Evolutionary conservation across 2,329 filamentous ascomycete species (phyloP).

Genomic region (Trichoderma endophyticum): DNA sequence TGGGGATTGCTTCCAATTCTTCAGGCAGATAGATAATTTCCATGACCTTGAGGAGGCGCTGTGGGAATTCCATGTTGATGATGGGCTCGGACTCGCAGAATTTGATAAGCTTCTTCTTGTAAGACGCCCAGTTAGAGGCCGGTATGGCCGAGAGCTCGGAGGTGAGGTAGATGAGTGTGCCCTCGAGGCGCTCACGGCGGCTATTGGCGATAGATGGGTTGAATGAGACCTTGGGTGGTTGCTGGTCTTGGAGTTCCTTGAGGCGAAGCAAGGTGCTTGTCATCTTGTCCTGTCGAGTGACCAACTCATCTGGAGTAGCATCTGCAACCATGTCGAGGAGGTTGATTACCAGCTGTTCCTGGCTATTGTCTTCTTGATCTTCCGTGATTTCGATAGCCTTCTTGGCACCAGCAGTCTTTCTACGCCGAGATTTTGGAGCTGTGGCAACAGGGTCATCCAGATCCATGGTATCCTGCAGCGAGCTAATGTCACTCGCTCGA

Average conservation of each 20-base stretch:
- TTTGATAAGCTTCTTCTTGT: constrained; percentile 25
- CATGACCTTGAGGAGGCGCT: constrained; percentile 26
- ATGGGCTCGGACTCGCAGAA: constrained; percentile 19
- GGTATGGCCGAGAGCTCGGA: constrained; percentile 24
- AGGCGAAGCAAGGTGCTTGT: background rate
- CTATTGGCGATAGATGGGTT: background rate
- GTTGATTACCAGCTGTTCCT: background rate
- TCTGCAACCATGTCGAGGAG: background rate
- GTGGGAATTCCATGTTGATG: constrained; percentile 21
- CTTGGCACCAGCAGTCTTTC: background rate
- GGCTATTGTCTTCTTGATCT: background rate
- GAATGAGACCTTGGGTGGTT: background rate
- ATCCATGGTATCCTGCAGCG: background rate
- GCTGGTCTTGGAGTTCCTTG: constrained; percentile 1
- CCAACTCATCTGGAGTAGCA: background rate
- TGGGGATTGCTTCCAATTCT: constrained; percentile 27
- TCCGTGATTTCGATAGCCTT: background rate
- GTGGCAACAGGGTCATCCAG: background rate
- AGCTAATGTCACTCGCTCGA: background rate
- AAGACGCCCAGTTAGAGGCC: constrained; percentile 21
- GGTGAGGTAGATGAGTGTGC: background rate
- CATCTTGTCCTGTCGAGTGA: background rate
- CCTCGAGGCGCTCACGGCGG: constrained; percentile 11
- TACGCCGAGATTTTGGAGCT: background rate
- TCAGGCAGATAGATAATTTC: constrained; percentile 30